Base-by-base conservation (phyloP, 805 yeast species). In the Lipomyces anomalus region DNA sequence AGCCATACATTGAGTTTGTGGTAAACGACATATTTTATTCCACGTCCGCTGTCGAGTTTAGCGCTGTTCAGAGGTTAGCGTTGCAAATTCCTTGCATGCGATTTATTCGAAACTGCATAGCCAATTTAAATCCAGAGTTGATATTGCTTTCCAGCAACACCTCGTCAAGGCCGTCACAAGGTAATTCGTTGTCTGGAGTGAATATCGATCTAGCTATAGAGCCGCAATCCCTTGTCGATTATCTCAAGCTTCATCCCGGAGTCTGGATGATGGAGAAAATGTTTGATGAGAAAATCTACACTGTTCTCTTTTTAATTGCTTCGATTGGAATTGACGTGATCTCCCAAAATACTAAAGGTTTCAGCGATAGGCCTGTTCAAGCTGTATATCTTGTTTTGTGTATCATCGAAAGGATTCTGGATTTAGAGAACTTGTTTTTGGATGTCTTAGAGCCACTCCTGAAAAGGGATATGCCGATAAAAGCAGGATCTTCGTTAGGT, bases 1-100 rank as follows among this genome's bases (percentile, higher is more conserved):
- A 88, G 77, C 87, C 92, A 2, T 90, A 89, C 57, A 61, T 84
- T 43, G 90, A 86, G 43, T 87, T 77, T 56, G 61, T 88, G 11
- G 58, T 84, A n/a, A 66, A 73, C 9, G 84, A 82, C 35, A 76
- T 88, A 0, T 77, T 88, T 53, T 74, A 76, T 22, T 67, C 84
- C 2, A 46, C 64, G 0, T 58, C 66, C 2, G 63, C 69, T 6
- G 61, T 76, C 3, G 60, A 60, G 23, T 59, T 71, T 9, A 49
- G 67, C 26, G 66, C 57, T 16, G 57, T 47, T 0, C 73, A 73
- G 13, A 69, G 65, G 40, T 47, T 63, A 6, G 61, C 70, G 1
- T 55, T 89, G 7, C 89, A 84, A 57, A 50, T 63, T 2, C 69
- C 74, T 1, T 69, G 85, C 22, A 58, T 87, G 34, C 62, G 69